Base-by-base conservation (phyloP, 2,329 filamentous ascomycete species). In the Colletotrichum trifolii region DNA sequence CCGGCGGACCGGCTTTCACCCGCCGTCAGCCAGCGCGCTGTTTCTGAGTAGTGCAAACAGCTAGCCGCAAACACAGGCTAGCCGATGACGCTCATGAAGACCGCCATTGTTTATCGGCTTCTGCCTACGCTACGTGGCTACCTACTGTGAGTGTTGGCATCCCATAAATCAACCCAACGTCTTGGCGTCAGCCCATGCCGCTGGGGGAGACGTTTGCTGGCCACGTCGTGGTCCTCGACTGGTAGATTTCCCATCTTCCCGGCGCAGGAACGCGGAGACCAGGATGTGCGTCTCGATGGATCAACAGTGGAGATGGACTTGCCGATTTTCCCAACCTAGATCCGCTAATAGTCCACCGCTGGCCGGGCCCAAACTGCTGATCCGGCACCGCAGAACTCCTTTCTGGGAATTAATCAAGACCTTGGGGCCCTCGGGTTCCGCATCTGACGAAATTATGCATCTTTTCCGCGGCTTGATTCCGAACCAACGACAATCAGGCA, bases 201-300 rank as follows among this genome's bases (percentile, higher is more conserved):
- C 36, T 50, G 49, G 17, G 11, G 11, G 25, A 25, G 4, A 25
- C 45, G 17, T 33, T 45, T 38, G 38, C 10, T 15, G 12, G 25
- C 25, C 25, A 25, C 25, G 25, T 25, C 25, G 25, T 25, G 25
- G 25, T 25, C 25, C 25, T 25, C 4, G 25, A 25, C 25, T 25
- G 25, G 25, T 25, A 25, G 25, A 5, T 9, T 34, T n/a, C 17
- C 54, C 38, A 49, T 40, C 33, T 42, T n/a, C 8, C 25, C 54
- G 15, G 35, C 46, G 55, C 55, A 60, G 57, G 45, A 25, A 36
- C 34, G 57, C 57, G 61, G 50, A 64, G 35, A 36, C 34, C 49
- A 49, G 61, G 50, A 64, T 65, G 49, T 61, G 40, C 57, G 49
- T 54, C 13, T 35, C 10, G 35, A 48, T 48, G 62, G 50, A 8